Evolutionary conservation across 768 basidiomycete genomes (phyloP), one percentile per base, ranked within the genome.

Genomic region (Macrolepiota albuminosa): DNA sequence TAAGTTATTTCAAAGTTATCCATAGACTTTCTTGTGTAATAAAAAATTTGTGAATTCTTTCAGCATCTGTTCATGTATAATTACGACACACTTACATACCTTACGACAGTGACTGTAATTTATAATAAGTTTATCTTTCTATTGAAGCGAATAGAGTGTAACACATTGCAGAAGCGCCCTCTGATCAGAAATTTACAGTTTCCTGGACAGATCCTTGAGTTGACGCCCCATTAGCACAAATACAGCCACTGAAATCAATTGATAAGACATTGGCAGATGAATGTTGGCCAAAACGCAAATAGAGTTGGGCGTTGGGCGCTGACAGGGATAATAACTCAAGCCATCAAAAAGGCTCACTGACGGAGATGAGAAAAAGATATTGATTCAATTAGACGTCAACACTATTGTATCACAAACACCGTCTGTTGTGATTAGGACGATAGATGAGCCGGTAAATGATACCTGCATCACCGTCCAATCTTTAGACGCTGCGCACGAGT

Each of bases 401-500:
- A 47, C 54, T 61, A 56, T 56, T 58, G 31, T 61, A 56, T 51
- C 58, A 63, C 50, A 60, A 46, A 58, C 53, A 54, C 54, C 53
- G 43, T 62, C 43, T 52, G 58, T 50, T 24, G 54, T 45, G 31
- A 46, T 36, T 57, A 54, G 50, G 54, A 48, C 24, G 26, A 57
- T 51, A n/a, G 34, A 40, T 36, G 54, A 46, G 16, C 54, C 60
- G 52, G 34, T 48, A 57, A 50, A 36, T 54, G 54, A 54, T 13
- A 43, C 45, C 59, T 40, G 55, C 40, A 45, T 66, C 53, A 76
- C 64, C 68, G 69, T 63, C 72, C 71, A 37, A 72, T 64, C 71
- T 73, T 76, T 56, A 76, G 58, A 39, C 75, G 69, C 43, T 67
- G 53, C 13, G 76, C 66, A 37, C 80, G 80, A 47, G 82, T 85